phyloP scores from a whole-genome alignment of 2,329 filamentous ascomycete species.

The Torrubiella hemipterigena region DNA sequence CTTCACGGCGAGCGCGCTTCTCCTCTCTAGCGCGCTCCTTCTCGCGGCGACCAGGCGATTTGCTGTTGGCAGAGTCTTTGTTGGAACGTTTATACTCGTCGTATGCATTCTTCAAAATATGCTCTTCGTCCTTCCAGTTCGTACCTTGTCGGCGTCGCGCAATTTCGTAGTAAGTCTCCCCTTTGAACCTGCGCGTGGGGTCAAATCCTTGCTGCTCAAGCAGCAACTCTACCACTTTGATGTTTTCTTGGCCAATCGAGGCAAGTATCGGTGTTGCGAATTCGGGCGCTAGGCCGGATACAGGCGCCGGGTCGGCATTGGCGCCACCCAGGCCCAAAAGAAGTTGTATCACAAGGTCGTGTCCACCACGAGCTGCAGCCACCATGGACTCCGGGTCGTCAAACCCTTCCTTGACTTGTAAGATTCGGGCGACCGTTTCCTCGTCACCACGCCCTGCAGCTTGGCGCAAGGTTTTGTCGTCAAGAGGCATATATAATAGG shows the following conservation, averaged over 20 bases:
- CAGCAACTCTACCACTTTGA: slow-evolving; percentile 72
- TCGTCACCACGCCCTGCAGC: slow-evolving; percentile 50
- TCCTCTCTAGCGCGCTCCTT: slow-evolving; percentile 28
- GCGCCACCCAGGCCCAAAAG: slow-evolving; percentile 56
- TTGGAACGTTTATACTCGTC: slow-evolving; percentile 48
- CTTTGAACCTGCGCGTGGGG: slow-evolving; percentile 64
- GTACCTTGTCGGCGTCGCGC: slow-evolving; percentile 73
- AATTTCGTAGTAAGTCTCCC: slow-evolving; percentile 77
- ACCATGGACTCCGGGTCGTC: slow-evolving; percentile 80
- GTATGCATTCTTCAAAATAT: slow-evolving; percentile 65
- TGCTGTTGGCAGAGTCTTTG: slow-evolving; percentile 34
- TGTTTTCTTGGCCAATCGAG: slow-evolving; percentile 79
- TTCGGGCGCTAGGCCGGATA: slow-evolving; percentile 49
- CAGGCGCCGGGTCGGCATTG: slow-evolving; percentile 56
- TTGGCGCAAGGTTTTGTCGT: slow-evolving; percentile 47
- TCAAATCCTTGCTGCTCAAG: slow-evolving; percentile 70
- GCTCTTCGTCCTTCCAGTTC: slow-evolving; percentile 80
- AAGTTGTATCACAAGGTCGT: slow-evolving; percentile 76
- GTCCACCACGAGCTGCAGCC: slow-evolving; percentile 81
- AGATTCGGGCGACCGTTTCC: slow-evolving; percentile 47
- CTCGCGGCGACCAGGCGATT: slow-evolving; percentile 35
- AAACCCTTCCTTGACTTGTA: slow-evolving; percentile 47
- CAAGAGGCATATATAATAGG: slow-evolving; percentile 49
- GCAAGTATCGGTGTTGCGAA: slow-evolving; percentile 87
- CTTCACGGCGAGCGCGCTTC: slow-evolving; percentile 29